Evolutionary conservation across 164 flowering plant genomes (phyloP).

Genomic region (Saururus chinensis): DNA sequence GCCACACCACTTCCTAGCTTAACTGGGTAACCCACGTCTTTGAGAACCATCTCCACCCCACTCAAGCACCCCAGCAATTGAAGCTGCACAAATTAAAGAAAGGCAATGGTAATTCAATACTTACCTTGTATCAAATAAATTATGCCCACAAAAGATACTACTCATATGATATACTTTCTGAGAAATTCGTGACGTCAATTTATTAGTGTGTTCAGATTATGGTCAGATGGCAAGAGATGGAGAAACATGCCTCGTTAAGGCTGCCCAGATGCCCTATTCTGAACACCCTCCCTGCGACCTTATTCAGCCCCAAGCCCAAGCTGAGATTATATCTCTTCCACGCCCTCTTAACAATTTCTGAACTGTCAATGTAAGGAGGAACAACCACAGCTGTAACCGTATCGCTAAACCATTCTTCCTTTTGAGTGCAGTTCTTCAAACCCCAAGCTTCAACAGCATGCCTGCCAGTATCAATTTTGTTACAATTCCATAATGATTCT

Average conservation of each 20-base stretch:
- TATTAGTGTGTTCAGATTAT: neutral
- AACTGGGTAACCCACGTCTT: conserved; percentile 88
- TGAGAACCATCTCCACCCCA: conserved; percentile 94
- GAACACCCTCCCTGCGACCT: conserved; percentile 95
- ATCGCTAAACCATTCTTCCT: conserved; percentile 92
- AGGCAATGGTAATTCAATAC: neutral
- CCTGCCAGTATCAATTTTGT: conserved; percentile 26
- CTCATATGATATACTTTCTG: neutral
- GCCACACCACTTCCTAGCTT: conserved; percentile 90
- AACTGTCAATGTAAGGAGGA: conserved; percentile 78
- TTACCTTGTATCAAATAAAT: neutral
- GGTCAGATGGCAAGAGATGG: neutral
- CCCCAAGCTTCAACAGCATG: conserved; percentile 99
- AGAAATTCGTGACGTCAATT: too few species aligned
- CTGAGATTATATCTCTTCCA: conserved; percentile 94
- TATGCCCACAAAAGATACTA: neutral
- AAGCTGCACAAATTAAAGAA: conserved; percentile 33
- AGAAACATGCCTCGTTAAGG: conserved; percentile 65
- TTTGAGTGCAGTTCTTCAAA: conserved; percentile 85
- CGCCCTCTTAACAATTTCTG: conserved; percentile 74
- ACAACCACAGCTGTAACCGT: conserved; percentile 94
- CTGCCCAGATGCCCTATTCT: conserved; percentile 98
- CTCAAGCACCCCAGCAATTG: conserved; percentile 91
- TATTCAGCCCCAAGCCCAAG: conserved; percentile 93
- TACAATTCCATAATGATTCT: neutral